phyloP scores from a whole-genome alignment of 2,329 filamentous ascomycete species.

The Colletotrichum filicis region DNA sequence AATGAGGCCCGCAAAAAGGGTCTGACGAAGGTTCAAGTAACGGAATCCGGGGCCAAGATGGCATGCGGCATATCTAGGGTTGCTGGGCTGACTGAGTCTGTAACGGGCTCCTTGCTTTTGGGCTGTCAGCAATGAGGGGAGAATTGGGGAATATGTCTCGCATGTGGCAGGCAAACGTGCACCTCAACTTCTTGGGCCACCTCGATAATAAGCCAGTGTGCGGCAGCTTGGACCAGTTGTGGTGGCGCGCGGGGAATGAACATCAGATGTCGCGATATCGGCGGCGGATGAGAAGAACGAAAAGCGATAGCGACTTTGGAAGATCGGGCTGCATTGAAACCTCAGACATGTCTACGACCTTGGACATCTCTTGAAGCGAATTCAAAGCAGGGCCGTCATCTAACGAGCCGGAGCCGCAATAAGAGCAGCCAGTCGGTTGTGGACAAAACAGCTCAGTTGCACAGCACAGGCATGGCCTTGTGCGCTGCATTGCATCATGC shows the following conservation, averaged over 20 bases:
- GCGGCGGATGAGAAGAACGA: constrained; percentile 19
- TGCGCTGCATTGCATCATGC: constrained; percentile 34
- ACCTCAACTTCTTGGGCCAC: neutral
- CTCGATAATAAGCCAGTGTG: neutral
- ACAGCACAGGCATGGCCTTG: constrained; percentile 15
- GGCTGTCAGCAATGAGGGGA: neutral
- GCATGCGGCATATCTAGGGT: neutral
- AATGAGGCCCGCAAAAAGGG: constrained; percentile 2
- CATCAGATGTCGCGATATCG: constrained; percentile 33
- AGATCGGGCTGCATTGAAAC: constrained; percentile 20
- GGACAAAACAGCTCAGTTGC: neutral
- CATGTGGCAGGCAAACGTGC: constrained; percentile 15
- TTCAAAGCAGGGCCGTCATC: neutral
- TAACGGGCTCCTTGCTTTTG: constrained; percentile 12
- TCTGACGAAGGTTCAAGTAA: constrained; percentile 4
- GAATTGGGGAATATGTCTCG: constrained; percentile 14
- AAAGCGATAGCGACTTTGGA: constrained; percentile 12
- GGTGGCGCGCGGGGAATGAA: constrained; percentile 23
- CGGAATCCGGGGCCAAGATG: neutral
- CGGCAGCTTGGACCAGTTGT: constrained; percentile 4
- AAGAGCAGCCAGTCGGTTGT: neutral
- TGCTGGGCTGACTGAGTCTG: constrained; percentile 9
- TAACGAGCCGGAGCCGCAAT: neutral
- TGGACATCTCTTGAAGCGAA: neutral
- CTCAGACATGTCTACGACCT: constrained; percentile 12